Evolutionary conservation across 2,329 filamentous ascomycete species (phyloP).

Genomic region (Penicillium corylophilum): DNA sequence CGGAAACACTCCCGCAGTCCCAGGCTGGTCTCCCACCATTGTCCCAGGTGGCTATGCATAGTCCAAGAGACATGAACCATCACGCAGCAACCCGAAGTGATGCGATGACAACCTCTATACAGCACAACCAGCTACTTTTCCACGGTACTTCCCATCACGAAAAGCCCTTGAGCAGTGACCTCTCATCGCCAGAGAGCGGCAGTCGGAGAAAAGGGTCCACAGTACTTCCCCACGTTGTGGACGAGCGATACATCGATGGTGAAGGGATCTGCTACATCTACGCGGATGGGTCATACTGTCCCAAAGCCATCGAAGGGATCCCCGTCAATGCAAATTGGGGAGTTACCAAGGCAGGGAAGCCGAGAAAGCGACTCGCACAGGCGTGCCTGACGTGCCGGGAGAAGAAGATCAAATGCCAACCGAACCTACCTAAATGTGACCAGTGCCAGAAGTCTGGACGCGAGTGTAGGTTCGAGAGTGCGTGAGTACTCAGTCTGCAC

Average conservation of each 20-base stretch:
- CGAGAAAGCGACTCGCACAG: slow-evolving; percentile 83
- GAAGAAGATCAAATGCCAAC: slow-evolving; percentile 97
- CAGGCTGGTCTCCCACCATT: slow-evolving; percentile 31
- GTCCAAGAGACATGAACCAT: slow-evolving; percentile 20
- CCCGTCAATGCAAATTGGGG: slow-evolving; percentile 89
- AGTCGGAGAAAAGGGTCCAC: slow-evolving; percentile 15
- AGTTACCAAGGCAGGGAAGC: slow-evolving; percentile 90
- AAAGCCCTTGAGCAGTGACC: slow-evolving; percentile 8
- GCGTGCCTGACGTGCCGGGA: slow-evolving; percentile 91
- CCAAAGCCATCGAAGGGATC: slow-evolving; percentile 80
- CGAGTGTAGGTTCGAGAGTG: slow-evolving; percentile 79
- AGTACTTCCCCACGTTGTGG: slow-evolving; percentile 37
- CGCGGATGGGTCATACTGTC: slow-evolving; percentile 79
- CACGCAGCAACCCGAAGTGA: slow-evolving; percentile 21
- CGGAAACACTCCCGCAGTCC: slow-evolving; percentile 20
- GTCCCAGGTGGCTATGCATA: slow-evolving; percentile 29
- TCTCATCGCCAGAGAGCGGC: slow-evolving; percentile 16
- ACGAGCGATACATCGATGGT: slow-evolving; percentile 58
- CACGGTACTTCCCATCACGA: slow-evolving; percentile 18
- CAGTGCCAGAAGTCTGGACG: slow-evolving; percentile 91
- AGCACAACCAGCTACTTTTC: slow-evolving; percentile 19
- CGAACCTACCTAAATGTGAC: slow-evolving; percentile 79
- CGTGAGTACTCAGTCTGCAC: slow-evolving; percentile 58
- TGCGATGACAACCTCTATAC: slow-evolving; percentile 18
- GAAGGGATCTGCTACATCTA: slow-evolving; percentile 84